These are phyloP conservation scores for Ustulina deusta DNA, from an alignment of 2,329 filamentous ascomycete species.

Conservation along the genomic window DNA sequence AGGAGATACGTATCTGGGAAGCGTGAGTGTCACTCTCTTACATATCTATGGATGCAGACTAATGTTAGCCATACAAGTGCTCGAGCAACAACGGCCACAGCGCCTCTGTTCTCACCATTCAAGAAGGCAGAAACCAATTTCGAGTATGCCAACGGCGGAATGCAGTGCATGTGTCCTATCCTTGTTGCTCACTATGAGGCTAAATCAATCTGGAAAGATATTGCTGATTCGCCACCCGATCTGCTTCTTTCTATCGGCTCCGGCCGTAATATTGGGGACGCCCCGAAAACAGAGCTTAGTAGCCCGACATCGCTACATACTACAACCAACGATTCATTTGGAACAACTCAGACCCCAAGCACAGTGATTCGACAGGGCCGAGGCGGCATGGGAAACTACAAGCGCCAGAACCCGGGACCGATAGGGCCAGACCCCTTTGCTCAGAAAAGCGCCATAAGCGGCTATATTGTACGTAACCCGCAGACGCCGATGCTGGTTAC, in stretches of 20 bases:
- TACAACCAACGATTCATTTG: slow-evolving; percentile 43
- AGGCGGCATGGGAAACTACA: slow-evolving; percentile 49
- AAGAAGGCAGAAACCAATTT: slow-evolving; percentile 45
- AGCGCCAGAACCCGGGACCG: slow-evolving; percentile 38
- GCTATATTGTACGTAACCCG: slow-evolving; percentile 49
- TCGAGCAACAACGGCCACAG: slow-evolving; percentile 49
- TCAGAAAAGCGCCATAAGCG: slow-evolving; percentile 38
- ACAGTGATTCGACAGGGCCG: slow-evolving; percentile 49
- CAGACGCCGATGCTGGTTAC: slow-evolving; percentile 49
- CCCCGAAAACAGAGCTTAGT: slow-evolving; percentile 31
- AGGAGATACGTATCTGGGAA: slow-evolving; percentile 51
- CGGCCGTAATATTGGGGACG: slow-evolving; percentile 49
- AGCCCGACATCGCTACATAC: slow-evolving; percentile 39
- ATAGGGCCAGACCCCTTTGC: slow-evolving; percentile 9
- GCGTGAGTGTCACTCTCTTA: slow-evolving; percentile 44
- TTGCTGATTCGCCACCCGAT: slow-evolving; percentile 44
- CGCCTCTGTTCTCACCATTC: slow-evolving; percentile 50
- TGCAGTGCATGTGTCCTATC: slow-evolving; percentile 46
- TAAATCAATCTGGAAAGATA: slow-evolving; percentile 48
- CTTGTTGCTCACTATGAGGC: slow-evolving; percentile 47
- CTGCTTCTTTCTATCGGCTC: slow-evolving; percentile 50
- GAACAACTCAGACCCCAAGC: slow-evolving; percentile 33
- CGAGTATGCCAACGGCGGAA: slow-evolving; percentile 45
- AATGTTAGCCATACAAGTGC: slow-evolving; percentile 40
- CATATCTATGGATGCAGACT: not conserved